A percentile compares a stretch with the other conserved stretches of the same genome.
These are phyloP conservation scores for Emergomyces pasteurianus DNA, from an alignment of 2,329 filamentous ascomycete species.

Conservation along the genomic window DNA sequence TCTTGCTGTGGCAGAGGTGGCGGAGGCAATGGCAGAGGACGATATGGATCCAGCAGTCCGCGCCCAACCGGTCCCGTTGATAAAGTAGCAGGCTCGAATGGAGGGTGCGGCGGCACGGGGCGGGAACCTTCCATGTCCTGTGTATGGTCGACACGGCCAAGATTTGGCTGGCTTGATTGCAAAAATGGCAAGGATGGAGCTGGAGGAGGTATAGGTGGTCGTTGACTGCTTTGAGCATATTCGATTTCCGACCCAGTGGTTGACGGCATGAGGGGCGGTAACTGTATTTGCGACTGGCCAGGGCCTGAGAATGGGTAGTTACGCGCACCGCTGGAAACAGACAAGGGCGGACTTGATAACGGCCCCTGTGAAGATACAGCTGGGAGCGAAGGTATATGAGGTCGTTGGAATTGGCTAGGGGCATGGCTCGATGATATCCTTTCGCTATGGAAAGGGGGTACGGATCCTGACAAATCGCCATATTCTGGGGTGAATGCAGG, in stretches of 20 bases:
- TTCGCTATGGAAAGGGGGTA: not conserved
- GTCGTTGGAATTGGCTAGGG: slow-evolving; percentile 3
- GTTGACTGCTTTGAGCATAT: not conserved
- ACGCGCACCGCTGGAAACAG: not conserved
- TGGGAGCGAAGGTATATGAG: not conserved
- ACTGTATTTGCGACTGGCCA: slow-evolving; percentile 1
- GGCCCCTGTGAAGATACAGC: slow-evolving; percentile 2
- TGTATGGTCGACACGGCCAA: not conserved
- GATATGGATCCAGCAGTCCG: not conserved
- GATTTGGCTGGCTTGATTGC: not conserved
- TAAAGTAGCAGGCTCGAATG: not conserved
- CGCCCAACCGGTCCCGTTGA: not conserved
- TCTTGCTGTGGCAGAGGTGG: not conserved
- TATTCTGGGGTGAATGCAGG: not conserved
- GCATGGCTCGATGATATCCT: slow-evolving; percentile 1
- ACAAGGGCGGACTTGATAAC: not conserved
- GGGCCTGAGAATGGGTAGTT: not conserved
- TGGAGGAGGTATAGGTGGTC: not conserved
- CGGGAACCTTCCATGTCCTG: not conserved
- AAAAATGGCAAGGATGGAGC: not conserved
- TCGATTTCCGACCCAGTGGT: slow-evolving; percentile 1
- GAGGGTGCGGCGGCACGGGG: not conserved
- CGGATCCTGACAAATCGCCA: not conserved
- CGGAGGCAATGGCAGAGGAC: not conserved
- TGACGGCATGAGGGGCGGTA: slow-evolving; percentile 7